Percentiles rank a stretch among this genome's conserved stretches.
Evolutionary conservation across 2,329 filamentous ascomycete genomes (phyloP).

Genomic region (Drechslerella dactyloides): DNA sequence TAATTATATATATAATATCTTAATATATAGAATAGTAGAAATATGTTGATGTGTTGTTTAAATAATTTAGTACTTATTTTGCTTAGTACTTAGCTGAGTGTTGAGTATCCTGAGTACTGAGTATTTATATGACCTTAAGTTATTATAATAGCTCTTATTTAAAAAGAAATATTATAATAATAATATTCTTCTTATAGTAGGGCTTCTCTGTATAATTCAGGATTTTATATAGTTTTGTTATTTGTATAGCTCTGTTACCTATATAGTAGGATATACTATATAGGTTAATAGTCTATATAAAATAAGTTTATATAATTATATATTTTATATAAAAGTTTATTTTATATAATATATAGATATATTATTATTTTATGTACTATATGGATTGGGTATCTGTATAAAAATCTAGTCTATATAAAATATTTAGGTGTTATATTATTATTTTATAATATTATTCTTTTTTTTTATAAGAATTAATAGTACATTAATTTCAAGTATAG

Average conservation of each 20-base stretch:
- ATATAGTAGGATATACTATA: too few species aligned
- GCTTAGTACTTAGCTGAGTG: too few species aligned
- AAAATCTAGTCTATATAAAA: too few species aligned
- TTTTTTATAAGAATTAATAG: constrained; percentile 7
- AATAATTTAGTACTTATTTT: neutral
- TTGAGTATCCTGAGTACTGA: neutral
- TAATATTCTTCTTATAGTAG: constrained; percentile 26
- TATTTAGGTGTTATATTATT: neutral
- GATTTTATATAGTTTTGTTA: neutral
- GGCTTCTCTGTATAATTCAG: constrained; percentile 7
- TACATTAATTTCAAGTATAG: constrained; percentile 22
- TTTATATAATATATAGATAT: neutral
- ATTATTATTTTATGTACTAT: neutral
- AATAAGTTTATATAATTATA: neutral
- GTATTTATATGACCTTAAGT: neutral
- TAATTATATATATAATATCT: neutral
- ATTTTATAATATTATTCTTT: neutral
- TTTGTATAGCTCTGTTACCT: constrained; percentile 2
- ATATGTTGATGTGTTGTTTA: neutral
- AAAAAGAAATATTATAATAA: constrained; percentile 1
- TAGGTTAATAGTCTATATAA: constrained; percentile 1
- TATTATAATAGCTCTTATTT: constrained; percentile 12
- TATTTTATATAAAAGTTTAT: neutral
- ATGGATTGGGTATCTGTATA: neutral
- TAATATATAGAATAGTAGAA: neutral